Base-by-base conservation (phyloP, 1,284 basidiomycete species). In the Ustilago tritici region DNA sequence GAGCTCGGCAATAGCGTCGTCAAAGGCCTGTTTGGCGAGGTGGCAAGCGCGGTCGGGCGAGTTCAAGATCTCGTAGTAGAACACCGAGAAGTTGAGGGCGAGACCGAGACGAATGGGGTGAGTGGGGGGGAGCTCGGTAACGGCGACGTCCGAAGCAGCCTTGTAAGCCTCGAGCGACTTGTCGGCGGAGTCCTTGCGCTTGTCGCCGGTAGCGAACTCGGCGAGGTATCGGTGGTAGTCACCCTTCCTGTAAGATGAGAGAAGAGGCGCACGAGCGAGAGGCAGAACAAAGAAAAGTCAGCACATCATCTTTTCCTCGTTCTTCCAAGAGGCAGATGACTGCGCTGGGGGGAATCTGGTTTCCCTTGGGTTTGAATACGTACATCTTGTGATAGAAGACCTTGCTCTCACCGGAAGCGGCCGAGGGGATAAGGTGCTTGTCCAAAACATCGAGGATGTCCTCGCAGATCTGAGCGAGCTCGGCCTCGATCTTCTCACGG, bases 301-400 rank as follows among this genome's bases (percentile, higher is more conserved):
- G 10, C 47, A 19, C 2, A 40, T 40, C 36, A 31, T 14, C 15
- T 54, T 3, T 54, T 54, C 32, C 15, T 15, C 23, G 32, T 35
- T 15, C 14, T 52, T 28, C n/a, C n/a, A 8, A 56, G 12, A 31
- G 40, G 34, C 49, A 19, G 46, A 9, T 6, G 28, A 31, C 47
- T 40, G 19, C 36, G 36, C 49, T 31, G 17, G 47, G 5, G 15
- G 12, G 14, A 8, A 34, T 32, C 50, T 12, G 52, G 17, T 31
- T 40, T 36, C 32, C 41, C 31, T 41, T 35, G 34, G 55, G 23
- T 6, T 40, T 14, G 23, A 41, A 52, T 60, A 65, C 68, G 43
- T 59, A 96, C 95, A 99, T 98, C 93, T 99, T 99, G 92, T 98
- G 96, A 91, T 99, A 99, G 91, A 99, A 99, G 79, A 99, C 96